Evolutionary conservation across 1,284 basidiomycete genomes (phyloP), one percentile per base, ranked within the genome.

Genomic region (Leccinum fallax): DNA sequence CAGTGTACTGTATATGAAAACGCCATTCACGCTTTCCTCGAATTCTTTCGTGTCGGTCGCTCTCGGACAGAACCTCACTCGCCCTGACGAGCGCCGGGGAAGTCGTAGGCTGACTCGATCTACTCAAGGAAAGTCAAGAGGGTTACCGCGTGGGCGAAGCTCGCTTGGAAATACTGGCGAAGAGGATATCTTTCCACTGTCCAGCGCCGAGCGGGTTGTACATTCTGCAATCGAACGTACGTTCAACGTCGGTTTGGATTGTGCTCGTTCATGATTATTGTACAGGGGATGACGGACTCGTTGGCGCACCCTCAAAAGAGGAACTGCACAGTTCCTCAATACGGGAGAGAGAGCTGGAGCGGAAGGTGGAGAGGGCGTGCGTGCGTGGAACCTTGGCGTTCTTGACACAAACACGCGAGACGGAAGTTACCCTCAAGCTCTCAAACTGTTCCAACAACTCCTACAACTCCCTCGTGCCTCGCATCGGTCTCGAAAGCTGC

Each of bases 161-260:
- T 94, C n/a, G 89, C 89, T 5, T 85, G 85, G 24, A 91, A 93
- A 76, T 92, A 92, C 68, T 92, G 89, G 88, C 77, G 88, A 62
- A 81, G 83, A 66, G 89, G 88, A 0, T 81, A 84, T 63, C 74
- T 90, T 38, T 84, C 86, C 51, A 85, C 85, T 7, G 91, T 30
- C 28, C 28, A 30, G 28, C 28, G 28, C 91, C 19, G 87, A 92
- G 74, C 83, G 82, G 67, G 89, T 92, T 60, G 85, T 84, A 16
- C 75, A 79, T 58, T 80, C 81, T 53, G 90, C 88, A 16, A 78
- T 88, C 51, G 83, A 86, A 66, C 81, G 90, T 92, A 71, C 65
- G 87, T 80, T 94, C 79, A 90, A 90, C 28, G 28, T 30, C 28
- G 28, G 28, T 16, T 64, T 6, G 3, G 6, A 15, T 11, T 2